These are phyloP conservation scores for Carex littledalei DNA, from an alignment of 176 grass and related monocot genomes.

Conservation along the genomic window DNA sequence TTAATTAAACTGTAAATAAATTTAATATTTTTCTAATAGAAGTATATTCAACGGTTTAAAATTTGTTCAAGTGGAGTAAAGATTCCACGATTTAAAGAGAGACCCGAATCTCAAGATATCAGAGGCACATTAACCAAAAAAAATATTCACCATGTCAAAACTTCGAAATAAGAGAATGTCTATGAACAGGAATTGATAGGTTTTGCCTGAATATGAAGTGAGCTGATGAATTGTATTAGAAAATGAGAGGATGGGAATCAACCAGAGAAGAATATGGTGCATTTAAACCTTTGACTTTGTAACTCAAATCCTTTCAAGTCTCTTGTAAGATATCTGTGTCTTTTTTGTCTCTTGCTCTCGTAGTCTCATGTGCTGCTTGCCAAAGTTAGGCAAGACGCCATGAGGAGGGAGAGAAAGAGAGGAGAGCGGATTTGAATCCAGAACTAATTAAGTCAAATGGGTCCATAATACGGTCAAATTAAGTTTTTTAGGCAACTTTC, in stretches of 20 bases:
- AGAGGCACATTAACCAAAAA: not conserved
- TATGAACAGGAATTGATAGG: not conserved
- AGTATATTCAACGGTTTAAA: not conserved
- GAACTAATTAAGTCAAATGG: conserved; percentile 3
- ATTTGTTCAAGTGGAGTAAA: not conserved
- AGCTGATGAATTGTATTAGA: not conserved
- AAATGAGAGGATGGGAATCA: not conserved
- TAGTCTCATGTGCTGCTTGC: conserved; percentile 16
- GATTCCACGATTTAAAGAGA: conserved; percentile 1
- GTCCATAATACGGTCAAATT: not conserved
- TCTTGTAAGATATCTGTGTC: not conserved
- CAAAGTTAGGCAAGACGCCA: conserved; percentile 27
- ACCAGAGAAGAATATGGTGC: not conserved
- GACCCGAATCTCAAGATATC: not conserved
- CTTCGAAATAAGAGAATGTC: conserved; percentile 21
- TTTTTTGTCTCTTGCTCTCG: conserved; percentile 14
- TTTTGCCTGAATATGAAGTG: not conserved
- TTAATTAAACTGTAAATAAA: not conserved
- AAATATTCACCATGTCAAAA: conserved; percentile 6
- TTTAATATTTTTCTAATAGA: not conserved
- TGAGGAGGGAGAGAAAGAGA: conserved; percentile 1
- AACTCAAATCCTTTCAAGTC: conserved; percentile 5
- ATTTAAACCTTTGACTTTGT: conserved; percentile 22
- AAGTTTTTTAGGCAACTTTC: conserved; percentile 9
- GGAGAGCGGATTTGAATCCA: not conserved